Conservation (phyloP, 148 eudicot species). For the Spergularia bocconei region DNA sequence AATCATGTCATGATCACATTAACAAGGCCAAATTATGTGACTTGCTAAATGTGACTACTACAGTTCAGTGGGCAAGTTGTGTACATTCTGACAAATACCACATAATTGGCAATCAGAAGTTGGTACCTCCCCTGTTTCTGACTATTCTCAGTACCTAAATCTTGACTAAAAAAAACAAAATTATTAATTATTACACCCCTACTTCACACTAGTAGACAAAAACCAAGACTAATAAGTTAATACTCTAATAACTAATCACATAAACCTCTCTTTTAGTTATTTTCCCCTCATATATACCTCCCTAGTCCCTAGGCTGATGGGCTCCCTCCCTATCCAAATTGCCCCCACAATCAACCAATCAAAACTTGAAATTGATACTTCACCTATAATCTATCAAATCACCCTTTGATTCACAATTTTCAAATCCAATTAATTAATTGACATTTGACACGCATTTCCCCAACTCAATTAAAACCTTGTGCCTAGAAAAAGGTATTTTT, state of each 20-base stretch:
- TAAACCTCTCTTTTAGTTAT: neutral
- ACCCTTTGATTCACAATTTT: neutral
- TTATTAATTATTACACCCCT: neutral
- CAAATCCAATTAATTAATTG: neutral
- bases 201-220: too few species aligned
- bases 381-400: neutral
- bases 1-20: too few species aligned
- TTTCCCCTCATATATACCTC: neutral
- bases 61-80: neutral
- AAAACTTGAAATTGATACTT: neutral
- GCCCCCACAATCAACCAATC: slow-evolving; percentile 2
- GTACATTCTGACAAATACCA: slow-evolving; percentile 1
- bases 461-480: neutral
- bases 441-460: neutral
- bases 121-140: slow-evolving; percentile 7
- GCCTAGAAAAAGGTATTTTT: neutral
- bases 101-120: neutral
- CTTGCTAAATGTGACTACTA: neutral
- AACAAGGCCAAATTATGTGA: neutral
- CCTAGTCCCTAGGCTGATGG: too few species aligned
- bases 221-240: too few species aligned
- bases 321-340: neutral
- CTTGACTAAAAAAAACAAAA: slow-evolving; percentile 3
- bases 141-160: slow-evolving; percentile 4
- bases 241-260: neutral